Base-by-base conservation (phyloP, 2,329 filamentous ascomycete species). In the Epicoccum nigrum region DNA sequence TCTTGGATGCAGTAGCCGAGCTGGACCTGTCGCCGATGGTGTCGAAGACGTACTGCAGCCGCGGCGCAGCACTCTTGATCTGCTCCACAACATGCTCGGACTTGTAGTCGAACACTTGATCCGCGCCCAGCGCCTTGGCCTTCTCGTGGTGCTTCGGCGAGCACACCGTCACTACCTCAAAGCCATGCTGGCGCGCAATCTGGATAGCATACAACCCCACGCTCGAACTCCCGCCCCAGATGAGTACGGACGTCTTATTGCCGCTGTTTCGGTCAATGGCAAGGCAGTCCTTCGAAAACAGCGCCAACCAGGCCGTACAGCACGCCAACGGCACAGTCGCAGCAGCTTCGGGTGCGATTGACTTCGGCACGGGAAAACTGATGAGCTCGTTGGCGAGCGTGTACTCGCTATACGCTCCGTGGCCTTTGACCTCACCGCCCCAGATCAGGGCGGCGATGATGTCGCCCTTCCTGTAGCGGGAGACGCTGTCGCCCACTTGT, bases 201-300 rank as follows among this genome's bases (percentile, higher is more conserved):
- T 65, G 62, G 7, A 63, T 58, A 3, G 59, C 47, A 27, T 54
- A 57, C 3, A 54, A 33, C 7, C 58, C 58, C 3, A 59, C 56
- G 12, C 68, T 67, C 3, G 77, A 77, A 32, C 74, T 77, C 27
- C 76, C 77, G 17, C 74, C 76, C 73, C 75, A 79, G 3, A 79
- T 59, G 2, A 80, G 58, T 2, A 80, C 51, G 6, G 56, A 52
- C 3, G 43, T 63, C 12, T 44, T 17, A 7, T 49, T 28, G 4
- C 45, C 35, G 4, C 35, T 45, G 8, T 25, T 56, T 49, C 49
- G 70, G 41, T 48, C 46, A 17, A 78, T 72, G n/a, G 54, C 53
- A 7, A 79, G 58, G 30, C 69, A 73, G 2, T 65, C 58, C 32
- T 69, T 67, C 0, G 74, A 76, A 41, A 75, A 77, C 1, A 78